Percentiles rank a stretch among this genome's conserved stretches.
Evolutionary conservation across 73 alveolate species (phyloP).

Genomic region (Breviolum minutum): DNA sequence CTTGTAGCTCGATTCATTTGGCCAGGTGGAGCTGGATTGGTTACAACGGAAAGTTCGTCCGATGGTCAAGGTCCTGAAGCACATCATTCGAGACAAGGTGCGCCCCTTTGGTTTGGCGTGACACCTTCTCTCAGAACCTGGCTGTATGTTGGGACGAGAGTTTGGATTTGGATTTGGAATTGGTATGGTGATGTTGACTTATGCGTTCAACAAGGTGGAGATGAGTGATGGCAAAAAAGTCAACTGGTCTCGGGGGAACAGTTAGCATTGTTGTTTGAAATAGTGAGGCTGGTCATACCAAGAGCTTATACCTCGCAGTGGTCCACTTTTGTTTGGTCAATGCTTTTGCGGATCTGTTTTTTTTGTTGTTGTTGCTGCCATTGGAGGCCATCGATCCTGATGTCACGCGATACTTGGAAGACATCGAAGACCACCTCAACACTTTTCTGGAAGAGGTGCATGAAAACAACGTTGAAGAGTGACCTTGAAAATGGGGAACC

Average conservation of each 20-base stretch:
- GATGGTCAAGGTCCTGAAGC: conserved; percentile 65
- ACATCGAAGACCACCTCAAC: conserved; percentile 83
- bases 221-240: too few species aligned
- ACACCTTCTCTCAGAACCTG: neutral
- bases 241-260: too few species aligned
- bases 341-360: too few species aligned
- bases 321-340: too few species aligned
- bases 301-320: too few species aligned
- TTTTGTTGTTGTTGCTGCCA: neutral
- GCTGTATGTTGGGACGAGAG: neutral
- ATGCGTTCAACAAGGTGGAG: too few species aligned
- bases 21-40: conserved; percentile 87
- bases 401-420: conserved; percentile 72
- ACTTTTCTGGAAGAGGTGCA: conserved; percentile 61
- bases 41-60: conserved; percentile 83
- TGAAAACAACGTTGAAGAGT: neutral
- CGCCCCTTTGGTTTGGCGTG: neutral
- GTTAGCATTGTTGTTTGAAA: too few species aligned
- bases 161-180: too few species aligned
- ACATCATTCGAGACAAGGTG: conserved; percentile 68
- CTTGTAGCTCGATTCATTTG: neutral
- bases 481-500: neutral
- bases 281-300: too few species aligned
- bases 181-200: too few species aligned
- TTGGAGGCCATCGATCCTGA: conserved; percentile 71